These are phyloP conservation scores for Cinchona pubescens DNA, from an alignment of 257 asterid species.

Conservation along the genomic window DNA sequence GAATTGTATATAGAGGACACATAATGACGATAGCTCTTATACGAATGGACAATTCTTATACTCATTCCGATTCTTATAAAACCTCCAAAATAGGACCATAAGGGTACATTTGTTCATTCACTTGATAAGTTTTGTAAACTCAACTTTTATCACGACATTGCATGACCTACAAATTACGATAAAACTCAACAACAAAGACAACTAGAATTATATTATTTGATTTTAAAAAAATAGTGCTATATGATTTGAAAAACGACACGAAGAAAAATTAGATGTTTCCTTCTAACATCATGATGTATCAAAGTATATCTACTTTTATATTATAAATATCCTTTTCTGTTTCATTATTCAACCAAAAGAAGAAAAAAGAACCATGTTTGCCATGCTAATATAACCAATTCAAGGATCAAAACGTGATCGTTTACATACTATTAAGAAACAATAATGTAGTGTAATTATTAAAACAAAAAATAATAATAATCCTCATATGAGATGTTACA, in stretches of 20 bases:
- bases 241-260: not conserved
- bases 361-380: not conserved
- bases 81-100: slow-evolving; percentile 5
- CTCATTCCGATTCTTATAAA: slow-evolving; percentile 6
- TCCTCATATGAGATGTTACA: not conserved
- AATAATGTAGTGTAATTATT: not conserved
- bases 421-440: not conserved
- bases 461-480: not conserved
- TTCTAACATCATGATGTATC: not conserved
- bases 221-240: too few species aligned
- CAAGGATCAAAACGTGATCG: not conserved
- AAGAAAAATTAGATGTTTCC: not conserved
- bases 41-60: too few species aligned
- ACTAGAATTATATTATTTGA: too few species aligned
- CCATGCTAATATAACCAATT: not conserved
- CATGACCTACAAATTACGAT: not conserved
- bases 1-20: not conserved
- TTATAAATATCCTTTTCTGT: not conserved
- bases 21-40: not conserved
- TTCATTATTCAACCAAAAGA: not conserved
- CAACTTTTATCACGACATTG: not conserved
- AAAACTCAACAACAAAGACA: not conserved
- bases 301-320: not conserved
- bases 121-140: not conserved
- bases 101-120: not conserved